Evolutionary conservation across 2,329 filamentous ascomycete species (phyloP).

Genomic region (Pleurostoma richardsiae): DNA sequence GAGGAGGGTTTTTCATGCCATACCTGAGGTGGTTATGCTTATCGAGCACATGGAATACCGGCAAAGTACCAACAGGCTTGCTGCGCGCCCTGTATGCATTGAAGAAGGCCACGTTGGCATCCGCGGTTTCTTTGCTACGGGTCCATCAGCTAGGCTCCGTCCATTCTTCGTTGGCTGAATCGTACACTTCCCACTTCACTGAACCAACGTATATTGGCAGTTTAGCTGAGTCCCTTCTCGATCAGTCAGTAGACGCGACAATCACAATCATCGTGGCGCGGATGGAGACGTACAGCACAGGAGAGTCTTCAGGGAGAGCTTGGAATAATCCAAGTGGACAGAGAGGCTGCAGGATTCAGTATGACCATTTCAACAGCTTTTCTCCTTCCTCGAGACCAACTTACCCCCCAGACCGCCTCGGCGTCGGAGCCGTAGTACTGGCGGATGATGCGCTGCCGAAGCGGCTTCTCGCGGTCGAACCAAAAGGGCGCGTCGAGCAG

Average conservation of each 20-base stretch:
- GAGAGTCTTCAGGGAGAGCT: conserved; percentile 7
- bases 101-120: conserved; percentile 8
- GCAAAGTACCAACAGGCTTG: conserved; percentile 4
- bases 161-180: too few relatives aligned
- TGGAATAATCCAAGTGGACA: conserved; percentile 8
- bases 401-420: conserved; percentile 9
- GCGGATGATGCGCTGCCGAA: conserved; percentile 6
- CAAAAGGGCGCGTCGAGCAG: conserved; percentile 9
- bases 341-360: conserved; percentile 2
- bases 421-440: conserved; percentile 7
- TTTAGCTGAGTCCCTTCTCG: conserved; percentile 4
- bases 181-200: conserved; percentile 10
- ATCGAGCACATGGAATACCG: conserved; percentile 9
- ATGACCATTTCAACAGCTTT: not conserved
- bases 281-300: conserved; percentile 4
- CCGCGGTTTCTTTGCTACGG: conserved; percentile 5
- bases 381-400: not conserved
- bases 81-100: conserved; percentile 8
- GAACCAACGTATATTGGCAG: conserved; percentile 8
- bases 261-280: too few relatives aligned
- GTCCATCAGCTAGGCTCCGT: too few relatives aligned
- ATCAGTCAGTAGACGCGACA: not conserved
- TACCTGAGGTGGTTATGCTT: conserved; percentile 11
- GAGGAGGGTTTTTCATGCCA: not conserved
- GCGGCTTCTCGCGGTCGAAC: conserved; percentile 7